Percentiles rank a stretch among this genome's conserved stretches.
Evolutionary conservation across 1,284 basidiomycete species (phyloP).

Genomic region (Hortiboletus rubellus): DNA sequence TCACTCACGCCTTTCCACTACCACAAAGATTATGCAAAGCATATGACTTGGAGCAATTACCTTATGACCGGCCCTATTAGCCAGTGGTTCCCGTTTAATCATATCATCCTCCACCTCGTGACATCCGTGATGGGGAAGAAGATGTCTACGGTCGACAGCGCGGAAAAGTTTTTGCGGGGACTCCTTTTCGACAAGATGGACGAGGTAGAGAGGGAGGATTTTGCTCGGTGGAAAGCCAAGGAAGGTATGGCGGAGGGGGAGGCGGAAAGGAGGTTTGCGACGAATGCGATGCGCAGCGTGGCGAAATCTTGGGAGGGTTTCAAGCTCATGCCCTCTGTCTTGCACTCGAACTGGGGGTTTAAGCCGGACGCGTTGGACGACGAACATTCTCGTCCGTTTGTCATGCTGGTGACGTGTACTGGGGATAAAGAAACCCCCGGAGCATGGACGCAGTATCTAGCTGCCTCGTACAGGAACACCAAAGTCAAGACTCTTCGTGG

Average conservation of each 20-base stretch:
- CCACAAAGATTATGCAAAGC: constrained; percentile 45
- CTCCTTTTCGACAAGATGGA: constrained; percentile 44
- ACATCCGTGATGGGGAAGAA: constrained; percentile 36
- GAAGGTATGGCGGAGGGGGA: constrained; percentile 44
- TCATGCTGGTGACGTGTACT: constrained; percentile 44
- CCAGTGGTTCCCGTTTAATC: constrained; percentile 42
- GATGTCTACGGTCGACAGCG: constrained; percentile 41
- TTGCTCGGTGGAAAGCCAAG: constrained; percentile 43
- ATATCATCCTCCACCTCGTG: constrained; percentile 36
- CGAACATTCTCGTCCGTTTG: constrained; percentile 43
- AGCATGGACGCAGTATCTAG: constrained; percentile 49
- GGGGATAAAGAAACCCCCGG: constrained; percentile 41
- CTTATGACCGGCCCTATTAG: constrained; percentile 47
- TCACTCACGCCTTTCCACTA: constrained; percentile 46
- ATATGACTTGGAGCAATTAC: constrained; percentile 48
- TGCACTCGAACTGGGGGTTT: constrained; percentile 58
- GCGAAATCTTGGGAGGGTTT: constrained; percentile 54
- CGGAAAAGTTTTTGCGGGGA: constrained; percentile 42
- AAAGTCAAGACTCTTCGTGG: constrained; percentile 43
- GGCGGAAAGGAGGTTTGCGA: constrained; percentile 43
- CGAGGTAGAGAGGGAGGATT: constrained; percentile 42
- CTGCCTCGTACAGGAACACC: constrained; percentile 41
- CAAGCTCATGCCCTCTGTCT: constrained; percentile 42
- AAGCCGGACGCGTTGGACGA: constrained; percentile 44
- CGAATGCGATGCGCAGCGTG: constrained; percentile 48